Base-by-base conservation (phyloP, 108 stramenopile genomes). In the Cyclotella atomus region DNA sequence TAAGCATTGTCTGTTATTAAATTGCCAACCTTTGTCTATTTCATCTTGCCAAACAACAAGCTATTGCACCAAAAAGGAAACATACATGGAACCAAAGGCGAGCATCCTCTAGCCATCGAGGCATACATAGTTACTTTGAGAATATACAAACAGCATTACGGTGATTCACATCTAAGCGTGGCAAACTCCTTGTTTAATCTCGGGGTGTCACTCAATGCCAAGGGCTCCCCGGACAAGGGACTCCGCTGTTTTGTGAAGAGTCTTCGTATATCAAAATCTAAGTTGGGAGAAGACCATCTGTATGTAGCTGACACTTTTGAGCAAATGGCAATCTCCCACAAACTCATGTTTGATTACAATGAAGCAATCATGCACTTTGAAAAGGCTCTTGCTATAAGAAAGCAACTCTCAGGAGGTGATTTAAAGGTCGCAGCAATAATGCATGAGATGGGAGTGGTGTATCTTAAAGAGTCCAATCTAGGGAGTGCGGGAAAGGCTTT, bases 241-340 rank as follows among this genome's bases (percentile, higher is more conserved):
- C 53, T 85, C 12, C 62, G 68, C 41, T 85, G 81, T 43, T 79
- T 85, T 56, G 29, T 49, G 12, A 76, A 79, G 38, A 79, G 82
- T 35, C 70, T 82, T 21, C 61, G 66, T 28, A 78, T 83, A 23
- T 70, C 79, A 21, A 72, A 71, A 36, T 32, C 65, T 29, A 70
- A 70, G 45, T 50, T 85, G 28, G 85, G 81, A 3, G 79, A 85
- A 53, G 79, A 83, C 59, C 85, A 85, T 53, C 50, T 83, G 17
- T 79, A 85, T 44, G 68, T 83, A 41, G 85, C 85, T 49, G 85
- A 85, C 53, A 77, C 73, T 29, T 69, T 74, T n/a, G 72, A 79
- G 52, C 81, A 82, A 67, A 68, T 85, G n/a, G 81, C 76, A 9
- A 46, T 54, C 20, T 76, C 76, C 16, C 36, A 82, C 57, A 79